phyloP scores from a whole-genome alignment of 1,284 basidiomycete genomes.

The Austroboletus olivaceoglutinosus region DNA sequence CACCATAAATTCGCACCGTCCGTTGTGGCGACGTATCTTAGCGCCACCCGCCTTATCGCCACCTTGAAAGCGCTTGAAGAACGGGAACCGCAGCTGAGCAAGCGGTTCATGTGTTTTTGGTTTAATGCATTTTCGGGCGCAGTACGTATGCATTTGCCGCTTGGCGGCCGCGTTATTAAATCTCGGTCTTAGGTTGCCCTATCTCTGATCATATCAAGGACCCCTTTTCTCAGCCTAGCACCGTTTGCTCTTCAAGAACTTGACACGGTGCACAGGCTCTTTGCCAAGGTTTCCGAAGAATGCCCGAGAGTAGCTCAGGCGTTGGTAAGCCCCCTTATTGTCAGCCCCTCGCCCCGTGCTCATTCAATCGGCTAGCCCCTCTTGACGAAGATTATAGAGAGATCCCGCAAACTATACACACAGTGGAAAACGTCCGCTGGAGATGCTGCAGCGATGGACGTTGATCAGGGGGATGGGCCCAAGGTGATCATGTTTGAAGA shows the following conservation, averaged over 20 bases:
- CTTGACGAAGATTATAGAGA: slow-evolving; percentile 49
- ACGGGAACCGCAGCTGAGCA: slow-evolving; percentile 59
- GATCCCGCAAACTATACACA: slow-evolving; percentile 40
- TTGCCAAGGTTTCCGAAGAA: slow-evolving; percentile 45
- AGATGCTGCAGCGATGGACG: slow-evolving; percentile 25
- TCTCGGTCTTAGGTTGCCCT: slow-evolving; percentile 54
- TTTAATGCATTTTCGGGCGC: slow-evolving; percentile 76
- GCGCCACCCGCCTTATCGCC: slow-evolving; percentile 60
- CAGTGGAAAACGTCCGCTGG: slow-evolving; percentile 33
- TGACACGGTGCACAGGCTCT: slow-evolving; percentile 46
- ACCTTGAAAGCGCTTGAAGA: slow-evolving; percentile 60
- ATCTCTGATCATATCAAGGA: slow-evolving; percentile 53
- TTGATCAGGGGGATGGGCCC: slow-evolving; percentile 17
- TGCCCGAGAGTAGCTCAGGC: slow-evolving; percentile 49
- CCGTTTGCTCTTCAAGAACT: slow-evolving; percentile 52
- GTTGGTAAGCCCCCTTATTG: slow-evolving; percentile 37
- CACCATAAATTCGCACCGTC: slow-evolving; percentile 68
- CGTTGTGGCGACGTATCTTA: slow-evolving; percentile 67
- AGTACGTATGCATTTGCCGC: slow-evolving; percentile 43
- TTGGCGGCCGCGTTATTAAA: neutral
- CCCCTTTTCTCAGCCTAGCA: slow-evolving; percentile 50
- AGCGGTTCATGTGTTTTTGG: slow-evolving; percentile 74
- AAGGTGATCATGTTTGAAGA: neutral
- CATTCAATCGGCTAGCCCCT: slow-evolving; percentile 38
- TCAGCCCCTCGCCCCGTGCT: slow-evolving; percentile 1